Evolutionary conservation across 768 basidiomycete genomes (phyloP).

Genomic region (Lactifluus subvellereus): DNA sequence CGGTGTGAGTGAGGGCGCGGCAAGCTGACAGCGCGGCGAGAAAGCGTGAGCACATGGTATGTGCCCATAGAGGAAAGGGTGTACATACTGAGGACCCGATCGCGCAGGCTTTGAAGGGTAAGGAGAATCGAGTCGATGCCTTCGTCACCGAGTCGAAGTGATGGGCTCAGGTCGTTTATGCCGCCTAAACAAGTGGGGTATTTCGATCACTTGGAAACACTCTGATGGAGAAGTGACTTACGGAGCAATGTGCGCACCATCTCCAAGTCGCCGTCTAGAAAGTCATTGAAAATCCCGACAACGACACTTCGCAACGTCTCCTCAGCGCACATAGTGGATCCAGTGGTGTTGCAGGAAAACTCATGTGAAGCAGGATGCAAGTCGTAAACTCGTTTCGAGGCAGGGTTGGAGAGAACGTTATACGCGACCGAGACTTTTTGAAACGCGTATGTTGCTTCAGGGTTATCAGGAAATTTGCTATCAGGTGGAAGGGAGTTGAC

Average conservation of each 20-base stretch:
- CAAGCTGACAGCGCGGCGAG: conserved; percentile 45
- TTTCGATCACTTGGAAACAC: not conserved
- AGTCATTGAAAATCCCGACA: conserved; percentile 70
- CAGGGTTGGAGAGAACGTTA: conserved; percentile 68
- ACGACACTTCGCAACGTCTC: conserved; percentile 76
- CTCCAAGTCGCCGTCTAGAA: conserved; percentile 83
- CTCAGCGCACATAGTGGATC: conserved; percentile 53
- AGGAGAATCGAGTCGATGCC: conserved; percentile 70
- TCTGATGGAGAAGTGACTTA: conserved; percentile 34
- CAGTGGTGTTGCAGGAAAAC: conserved; percentile 51
- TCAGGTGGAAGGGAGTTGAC: not conserved
- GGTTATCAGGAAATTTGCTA: conserved; percentile 77
- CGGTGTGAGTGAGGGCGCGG: conserved; percentile 66
- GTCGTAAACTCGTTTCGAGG: conserved; percentile 66
- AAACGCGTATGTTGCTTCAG: conserved; percentile 76
- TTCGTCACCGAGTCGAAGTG: conserved; percentile 70
- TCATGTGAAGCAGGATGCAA: conserved; percentile 38
- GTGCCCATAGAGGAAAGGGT: not conserved
- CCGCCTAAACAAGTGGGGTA: conserved; percentile 42
- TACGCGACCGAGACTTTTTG: conserved; percentile 85
- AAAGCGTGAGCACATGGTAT: conserved; percentile 8
- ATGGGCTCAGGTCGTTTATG: conserved; percentile 74
- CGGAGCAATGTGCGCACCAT: conserved; percentile 71
- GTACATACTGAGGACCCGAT: conserved; percentile 63
- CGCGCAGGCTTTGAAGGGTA: conserved; percentile 63